phyloP scores from a whole-genome alignment of 108 stramenopile species.

The Seminavis robusta region DNA sequence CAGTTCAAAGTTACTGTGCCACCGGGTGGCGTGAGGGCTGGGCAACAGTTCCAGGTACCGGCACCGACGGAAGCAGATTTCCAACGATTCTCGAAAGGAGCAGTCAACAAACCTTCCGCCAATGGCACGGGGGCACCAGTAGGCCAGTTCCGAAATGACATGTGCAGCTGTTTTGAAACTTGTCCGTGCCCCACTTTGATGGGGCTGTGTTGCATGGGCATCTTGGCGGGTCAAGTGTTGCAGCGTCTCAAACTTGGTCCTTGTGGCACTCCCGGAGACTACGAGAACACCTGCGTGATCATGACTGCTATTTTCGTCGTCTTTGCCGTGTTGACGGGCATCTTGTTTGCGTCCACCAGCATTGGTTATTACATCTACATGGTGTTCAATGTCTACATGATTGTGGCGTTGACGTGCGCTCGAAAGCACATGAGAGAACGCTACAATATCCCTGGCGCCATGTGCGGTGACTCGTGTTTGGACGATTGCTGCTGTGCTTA shows the following conservation, averaged over 20 bases:
- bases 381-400: too few species aligned
- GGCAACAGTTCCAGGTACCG: conserved; percentile 1
- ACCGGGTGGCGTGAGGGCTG: background rate
- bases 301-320: background rate
- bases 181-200: background rate
- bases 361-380: background rate
- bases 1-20: conserved; percentile 5
- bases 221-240: background rate
- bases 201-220: background rate
- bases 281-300: background rate
- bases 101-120: background rate
- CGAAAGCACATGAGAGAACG: conserved; percentile 1
- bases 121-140: background rate
- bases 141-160: background rate
- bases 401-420: background rate
- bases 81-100: background rate
- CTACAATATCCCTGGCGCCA: background rate
- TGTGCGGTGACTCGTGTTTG: background rate
- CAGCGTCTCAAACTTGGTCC: background rate
- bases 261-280: background rate
- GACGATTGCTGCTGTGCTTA: conserved; percentile 3
- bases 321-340: background rate
- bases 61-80: too few species aligned
- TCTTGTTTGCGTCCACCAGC: background rate
- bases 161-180: background rate